These are phyloP conservation scores for Parastagonospora nodorum DNA, from an alignment of 2,329 filamentous ascomycete species.

Conservation along the genomic window DNA sequence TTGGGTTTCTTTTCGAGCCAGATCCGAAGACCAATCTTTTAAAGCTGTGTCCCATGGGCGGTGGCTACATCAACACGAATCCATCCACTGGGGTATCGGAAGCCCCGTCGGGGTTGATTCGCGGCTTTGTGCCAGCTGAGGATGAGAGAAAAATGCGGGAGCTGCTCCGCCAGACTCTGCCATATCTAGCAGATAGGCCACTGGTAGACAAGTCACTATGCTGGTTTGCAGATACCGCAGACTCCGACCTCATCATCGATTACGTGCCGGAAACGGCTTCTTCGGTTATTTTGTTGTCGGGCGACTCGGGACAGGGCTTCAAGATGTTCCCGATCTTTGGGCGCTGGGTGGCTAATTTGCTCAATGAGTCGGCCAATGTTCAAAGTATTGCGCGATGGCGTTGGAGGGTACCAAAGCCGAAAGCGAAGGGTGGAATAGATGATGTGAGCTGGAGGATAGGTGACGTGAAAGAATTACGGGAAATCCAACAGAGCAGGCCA, in stretches of 20 bases:
- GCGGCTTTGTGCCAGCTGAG: slow-evolving; percentile 56
- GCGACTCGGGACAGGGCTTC: slow-evolving; percentile 67
- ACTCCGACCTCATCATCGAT: slow-evolving; percentile 66
- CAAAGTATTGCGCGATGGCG: slow-evolving; percentile 57
- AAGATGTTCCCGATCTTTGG: slow-evolving; percentile 68
- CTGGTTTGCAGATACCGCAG: slow-evolving; percentile 66
- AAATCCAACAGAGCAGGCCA: slow-evolving; percentile 14
- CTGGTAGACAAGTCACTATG: slow-evolving; percentile 64
- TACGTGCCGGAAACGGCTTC: slow-evolving; percentile 57
- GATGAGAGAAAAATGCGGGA: slow-evolving; percentile 60
- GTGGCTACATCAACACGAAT: slow-evolving; percentile 61
- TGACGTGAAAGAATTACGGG: slow-evolving; percentile 29
- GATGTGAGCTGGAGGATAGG: slow-evolving; percentile 57
- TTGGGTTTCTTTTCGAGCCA: slow-evolving; percentile 70
- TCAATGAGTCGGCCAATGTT: slow-evolving; percentile 46
- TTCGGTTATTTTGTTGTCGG: slow-evolving; percentile 58
- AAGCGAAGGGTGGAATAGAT: slow-evolving; percentile 41
- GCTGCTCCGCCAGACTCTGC: slow-evolving; percentile 59
- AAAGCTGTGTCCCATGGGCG: slow-evolving; percentile 65
- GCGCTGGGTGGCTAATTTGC: slow-evolving; percentile 56
- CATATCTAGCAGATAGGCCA: slow-evolving; percentile 58
- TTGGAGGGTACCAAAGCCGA: slow-evolving; percentile 52
- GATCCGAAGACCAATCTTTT: slow-evolving; percentile 62
- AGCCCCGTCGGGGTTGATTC: slow-evolving; percentile 43
- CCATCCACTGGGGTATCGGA: slow-evolving; percentile 47